Base-by-base conservation (phyloP, 352 stramenopile species). In the Globisporangium echinulatum region DNA sequence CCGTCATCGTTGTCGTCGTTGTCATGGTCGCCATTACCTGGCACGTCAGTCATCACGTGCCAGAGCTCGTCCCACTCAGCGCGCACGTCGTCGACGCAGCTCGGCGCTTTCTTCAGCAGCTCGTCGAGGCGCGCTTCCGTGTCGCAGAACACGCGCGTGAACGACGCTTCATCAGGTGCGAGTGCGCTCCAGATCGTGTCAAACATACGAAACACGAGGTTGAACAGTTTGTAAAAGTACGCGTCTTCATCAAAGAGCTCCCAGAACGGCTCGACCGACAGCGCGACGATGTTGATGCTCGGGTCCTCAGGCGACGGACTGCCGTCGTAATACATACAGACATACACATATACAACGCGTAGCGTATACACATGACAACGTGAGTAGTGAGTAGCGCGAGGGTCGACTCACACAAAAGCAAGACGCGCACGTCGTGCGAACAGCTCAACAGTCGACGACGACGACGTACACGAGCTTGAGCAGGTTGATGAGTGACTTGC, bases 221-320 rank as follows among this genome's bases (percentile, higher is more conserved):
- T 70, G 56, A 94, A 94, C 7, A 92, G 59, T 56, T 90, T 90
- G 56, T 78, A 68, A 54, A 94, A 92, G 59, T 87, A 90, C 40
- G 68, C 68, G 10, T 90, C 78, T 58, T 94, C 85, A 33, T 89
- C 79, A 64, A 94, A 88, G 8, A 94, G 61, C 48, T 92, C 72
- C 85, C 85, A 94, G 54, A 90, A 92, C 17, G 85, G 85, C 54
- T 94, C 81, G 46, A 85, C 61, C 1, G 85, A 92, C 49, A 94
- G 72, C 40, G 80, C 67, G 9, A 90, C 73, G 37, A 92, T 86
- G 59, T 94, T 85, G 49, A 94, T 83, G 14, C 73, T 76, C 1
- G 78, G 69, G 44, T 84, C 58, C 49, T 88, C 76, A 9, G 79
- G 71, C n/a, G 63, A 73, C 19, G 78, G 70, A n/a, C 81, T 90